These are phyloP conservation scores for Torulaspora quercuum DNA, from an alignment of 805 yeast genomes.

Conservation along the genomic window DNA sequence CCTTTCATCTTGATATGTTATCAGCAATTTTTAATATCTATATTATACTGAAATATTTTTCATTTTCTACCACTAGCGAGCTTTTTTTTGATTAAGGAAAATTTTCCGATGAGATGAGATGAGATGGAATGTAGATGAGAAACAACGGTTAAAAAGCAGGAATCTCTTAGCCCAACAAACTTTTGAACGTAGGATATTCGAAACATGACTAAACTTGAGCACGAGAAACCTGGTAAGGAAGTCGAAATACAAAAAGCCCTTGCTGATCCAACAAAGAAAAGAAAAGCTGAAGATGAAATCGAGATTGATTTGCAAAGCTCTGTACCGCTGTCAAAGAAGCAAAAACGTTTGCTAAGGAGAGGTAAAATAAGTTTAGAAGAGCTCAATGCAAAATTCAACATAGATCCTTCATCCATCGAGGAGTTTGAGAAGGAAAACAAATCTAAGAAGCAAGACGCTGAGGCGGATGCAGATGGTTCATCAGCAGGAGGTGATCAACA, in stretches of 20 bases:
- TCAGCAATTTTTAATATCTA: constrained; percentile 1
- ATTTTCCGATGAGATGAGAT: constrained; percentile 22
- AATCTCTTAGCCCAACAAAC: too few species aligned
- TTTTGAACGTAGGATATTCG: background rate
- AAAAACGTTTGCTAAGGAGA: constrained; percentile 77
- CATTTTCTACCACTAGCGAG: background rate
- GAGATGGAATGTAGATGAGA: constrained; percentile 10
- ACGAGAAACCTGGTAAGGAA: constrained; percentile 28
- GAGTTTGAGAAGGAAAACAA: constrained; percentile 40
- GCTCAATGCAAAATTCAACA: constrained; percentile 42
- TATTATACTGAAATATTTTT: constrained; percentile 4
- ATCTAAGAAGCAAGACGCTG: constrained; percentile 35
- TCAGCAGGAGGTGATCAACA: constrained; percentile 18
- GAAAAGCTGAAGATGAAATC: constrained; percentile 49
- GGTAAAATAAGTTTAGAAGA: constrained; percentile 64
- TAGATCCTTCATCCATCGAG: constrained; percentile 37
- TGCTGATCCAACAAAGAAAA: constrained; percentile 37
- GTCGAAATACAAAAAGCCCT: constrained; percentile 35
- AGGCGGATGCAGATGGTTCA: constrained; percentile 33
- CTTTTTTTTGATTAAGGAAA: constrained; percentile 9
- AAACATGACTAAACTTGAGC: constrained; percentile 15
- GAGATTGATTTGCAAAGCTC: constrained; percentile 67
- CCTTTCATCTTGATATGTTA: background rate
- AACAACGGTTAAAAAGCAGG: background rate
- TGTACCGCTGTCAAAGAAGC: constrained; percentile 86